phyloP scores from a whole-genome alignment of 1,284 basidiomycete genomes.

The Termitomyces sp. region DNA sequence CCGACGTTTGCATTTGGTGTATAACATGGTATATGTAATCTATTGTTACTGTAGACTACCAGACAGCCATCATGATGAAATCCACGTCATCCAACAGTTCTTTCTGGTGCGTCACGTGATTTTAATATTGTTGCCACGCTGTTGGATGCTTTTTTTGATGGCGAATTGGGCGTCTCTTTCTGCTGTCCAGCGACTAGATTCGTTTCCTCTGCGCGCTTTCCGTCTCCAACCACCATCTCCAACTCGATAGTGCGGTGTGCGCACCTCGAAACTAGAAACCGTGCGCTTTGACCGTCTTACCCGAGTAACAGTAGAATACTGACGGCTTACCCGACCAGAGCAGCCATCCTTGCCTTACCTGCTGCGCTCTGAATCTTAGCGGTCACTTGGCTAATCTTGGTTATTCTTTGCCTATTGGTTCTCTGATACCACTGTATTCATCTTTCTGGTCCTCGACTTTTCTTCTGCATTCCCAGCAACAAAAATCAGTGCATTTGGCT shows the following conservation, averaged over 20 bases:
- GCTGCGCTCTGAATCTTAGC: constrained; percentile 1
- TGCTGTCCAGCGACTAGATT: constrained; percentile 12
- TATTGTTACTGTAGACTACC: too few relatives aligned
- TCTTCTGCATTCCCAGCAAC: background rate
- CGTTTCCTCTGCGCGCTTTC: constrained; percentile 8
- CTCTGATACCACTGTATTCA: constrained; percentile 3
- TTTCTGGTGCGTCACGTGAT: constrained; percentile 6
- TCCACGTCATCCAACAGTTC: too few relatives aligned
- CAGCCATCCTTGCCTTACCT: background rate
- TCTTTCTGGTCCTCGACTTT: background rate
- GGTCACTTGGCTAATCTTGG: constrained; percentile 4
- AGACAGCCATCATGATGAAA: too few relatives aligned
- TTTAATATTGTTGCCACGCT: constrained; percentile 13
- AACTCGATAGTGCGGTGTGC: constrained; percentile 16
- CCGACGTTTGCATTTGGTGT: constrained; percentile 61
- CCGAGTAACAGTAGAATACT: background rate
- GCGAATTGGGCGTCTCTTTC: constrained; percentile 9
- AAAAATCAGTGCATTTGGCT: background rate
- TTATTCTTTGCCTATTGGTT: background rate
- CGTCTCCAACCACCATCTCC: constrained; percentile 6
- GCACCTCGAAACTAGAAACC: constrained; percentile 1
- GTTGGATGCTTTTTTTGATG: constrained; percentile 13
- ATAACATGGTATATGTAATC: constrained; percentile 15
- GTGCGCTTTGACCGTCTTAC: background rate
- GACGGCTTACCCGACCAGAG: background rate